Base-by-base conservation (phyloP, 768 basidiomycete genomes). In the Fibroporia radiculosa region DNA sequence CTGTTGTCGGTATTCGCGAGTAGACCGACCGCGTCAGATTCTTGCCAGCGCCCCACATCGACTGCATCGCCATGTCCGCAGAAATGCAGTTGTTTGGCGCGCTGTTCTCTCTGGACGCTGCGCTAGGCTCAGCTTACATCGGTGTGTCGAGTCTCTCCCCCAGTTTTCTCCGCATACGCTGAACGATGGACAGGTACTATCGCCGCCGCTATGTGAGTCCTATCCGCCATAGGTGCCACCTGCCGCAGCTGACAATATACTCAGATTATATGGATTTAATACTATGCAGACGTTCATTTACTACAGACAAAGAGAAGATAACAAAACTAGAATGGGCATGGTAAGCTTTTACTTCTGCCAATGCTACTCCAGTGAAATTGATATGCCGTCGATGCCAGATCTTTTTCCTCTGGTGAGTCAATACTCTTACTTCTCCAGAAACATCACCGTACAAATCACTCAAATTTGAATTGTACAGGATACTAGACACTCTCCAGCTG, bases 401-500 rank as follows among this genome's bases (percentile, higher is more conserved):
- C 16, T 7, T 18, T 8, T 35, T 35, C 34, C 16, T 35, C 8
- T 35, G 34, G 34, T 35, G 16, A 31, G 29, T 31, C 8, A 31
- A n/a, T n/a, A 31, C 29, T 31, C 10, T 35, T 18, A 18, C 16
- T 8, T 31, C 29, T 8, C 29, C 8, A 8, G 29, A 8, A 31
- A 8, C 10, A 8, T 8, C 29, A n/a, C 10, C 29, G 29, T 31
- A n/a, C n/a, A 8, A 8, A 31, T n/a, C 29, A 8, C 10, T 8
- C 29, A n/a, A n/a, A n/a, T 8, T 31, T n/a, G 10, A 31, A 8
- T n/a, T 16, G 3, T 16, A 3, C 22, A 58, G 57, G 57, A 24
- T 48, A 10, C 47, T 59, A 0, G 56, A 59, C 33, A 50, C 47
- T 1, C 7, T 53, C 0, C 58, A 59, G 31, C 29, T 54, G 0